Evolutionary conservation across 129 eudicot species (phyloP).

Genomic region (Ambrosia artemisiifolia): DNA sequence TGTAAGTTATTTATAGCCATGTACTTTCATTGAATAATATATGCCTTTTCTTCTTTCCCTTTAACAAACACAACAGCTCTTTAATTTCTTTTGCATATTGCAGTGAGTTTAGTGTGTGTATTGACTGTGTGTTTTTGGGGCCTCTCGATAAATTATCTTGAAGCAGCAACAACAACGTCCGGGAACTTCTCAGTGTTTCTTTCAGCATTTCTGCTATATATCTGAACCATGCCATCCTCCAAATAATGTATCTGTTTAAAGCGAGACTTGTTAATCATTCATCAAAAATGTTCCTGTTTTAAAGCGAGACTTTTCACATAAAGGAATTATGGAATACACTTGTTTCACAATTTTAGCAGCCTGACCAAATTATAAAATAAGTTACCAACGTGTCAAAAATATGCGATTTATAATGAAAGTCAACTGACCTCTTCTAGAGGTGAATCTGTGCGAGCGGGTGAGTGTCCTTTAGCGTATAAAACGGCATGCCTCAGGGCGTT

Average conservation of each 20-base stretch:
- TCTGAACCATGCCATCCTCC: conserved; percentile 94
- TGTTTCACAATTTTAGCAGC: conserved; percentile 92
- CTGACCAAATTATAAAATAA: conserved; percentile 34
- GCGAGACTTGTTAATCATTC: neutral
- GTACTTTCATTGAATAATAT: too few relatives aligned
- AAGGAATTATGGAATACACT: conserved; percentile 92
- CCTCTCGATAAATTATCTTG: too few relatives aligned
- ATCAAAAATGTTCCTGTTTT: neutral
- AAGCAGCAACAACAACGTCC: conserved; percentile 68
- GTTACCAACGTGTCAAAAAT: neutral
- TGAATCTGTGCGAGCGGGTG: conserved; percentile 44
- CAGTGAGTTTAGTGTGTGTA: too few relatives aligned
- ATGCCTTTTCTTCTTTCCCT: too few relatives aligned
- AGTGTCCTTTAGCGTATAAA: conserved; percentile 54
- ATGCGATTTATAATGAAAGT: neutral
- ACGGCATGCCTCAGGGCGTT: conserved; percentile 89
- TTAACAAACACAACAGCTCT: too few relatives aligned
- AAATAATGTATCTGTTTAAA: conserved; percentile 67
- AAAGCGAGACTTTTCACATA: conserved; percentile 79
- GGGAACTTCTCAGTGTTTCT: conserved; percentile 92
- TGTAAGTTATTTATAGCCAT: too few relatives aligned
- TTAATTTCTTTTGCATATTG: too few relatives aligned
- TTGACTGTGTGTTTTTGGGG: too few relatives aligned
- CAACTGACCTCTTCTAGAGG: conserved; percentile 77
- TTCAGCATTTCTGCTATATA: conserved; percentile 96